Conservation (phyloP, 352 stramenopile species). For the Globisporangium okanoganense region DNA sequence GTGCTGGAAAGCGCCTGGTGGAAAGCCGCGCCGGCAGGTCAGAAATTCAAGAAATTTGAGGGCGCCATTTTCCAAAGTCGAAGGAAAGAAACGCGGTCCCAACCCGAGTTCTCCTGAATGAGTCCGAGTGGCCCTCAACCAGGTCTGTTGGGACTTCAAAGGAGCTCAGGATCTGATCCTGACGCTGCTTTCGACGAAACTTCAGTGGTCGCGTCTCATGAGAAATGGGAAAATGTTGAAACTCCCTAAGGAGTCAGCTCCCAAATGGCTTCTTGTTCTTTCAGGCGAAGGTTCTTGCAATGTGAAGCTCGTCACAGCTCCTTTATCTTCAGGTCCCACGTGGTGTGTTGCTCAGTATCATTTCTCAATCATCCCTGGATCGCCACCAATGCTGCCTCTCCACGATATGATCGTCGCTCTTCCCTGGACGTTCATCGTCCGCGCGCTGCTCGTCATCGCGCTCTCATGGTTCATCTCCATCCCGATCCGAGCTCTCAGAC, state of each 20-base stretch:
- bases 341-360: background rate
- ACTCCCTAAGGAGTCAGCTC: background rate
- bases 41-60: too few relatives aligned
- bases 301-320: background rate
- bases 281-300: background rate
- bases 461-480: background rate
- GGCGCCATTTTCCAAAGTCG: too few relatives aligned
- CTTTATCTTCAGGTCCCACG: too few relatives aligned
- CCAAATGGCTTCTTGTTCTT: background rate
- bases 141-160: too few relatives aligned
- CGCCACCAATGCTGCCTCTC: background rate
- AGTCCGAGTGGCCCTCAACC: too few relatives aligned
- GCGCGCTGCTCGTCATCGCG: background rate
- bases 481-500: constrained; percentile 17
- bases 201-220: background rate
- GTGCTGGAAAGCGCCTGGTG: too few relatives aligned
- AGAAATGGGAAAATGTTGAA: background rate
- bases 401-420: background rate
- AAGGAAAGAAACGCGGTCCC: too few relatives aligned
- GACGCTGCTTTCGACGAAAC: background rate
- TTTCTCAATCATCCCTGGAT: background rate
- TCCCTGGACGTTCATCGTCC: background rate
- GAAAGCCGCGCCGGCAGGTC: too few relatives aligned
- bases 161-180: background rate
- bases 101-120: too few relatives aligned